A percentile compares a stretch with the other conserved stretches of the same genome.
Evolutionary conservation across 805 yeast genomes (phyloP).

Genomic region (Hanseniaspora jakobsenii): DNA sequence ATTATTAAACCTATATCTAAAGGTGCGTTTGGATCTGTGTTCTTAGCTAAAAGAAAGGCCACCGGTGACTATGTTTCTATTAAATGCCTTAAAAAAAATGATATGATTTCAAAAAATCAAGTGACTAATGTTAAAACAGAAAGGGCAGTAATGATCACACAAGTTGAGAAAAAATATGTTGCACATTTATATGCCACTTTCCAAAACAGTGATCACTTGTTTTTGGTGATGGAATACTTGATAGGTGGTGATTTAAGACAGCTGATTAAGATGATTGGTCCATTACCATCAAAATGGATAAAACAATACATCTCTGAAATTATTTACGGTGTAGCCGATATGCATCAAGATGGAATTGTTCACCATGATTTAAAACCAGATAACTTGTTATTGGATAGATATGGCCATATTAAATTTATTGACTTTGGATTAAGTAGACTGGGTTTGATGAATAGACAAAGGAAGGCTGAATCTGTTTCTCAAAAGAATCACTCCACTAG

Average conservation of each 20-base stretch:
- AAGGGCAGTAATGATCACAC: conserved; percentile 96
- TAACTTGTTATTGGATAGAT: conserved; percentile 69
- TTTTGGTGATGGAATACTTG: conserved; percentile 89
- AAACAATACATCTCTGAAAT: conserved; percentile 79
- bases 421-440: conserved; percentile 90
- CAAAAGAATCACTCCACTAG: neutral
- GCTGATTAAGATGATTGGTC: conserved; percentile 66
- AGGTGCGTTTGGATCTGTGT: conserved; percentile 96
- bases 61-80: conserved; percentile 96
- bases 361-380: conserved; percentile 96
- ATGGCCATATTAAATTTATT: conserved; percentile 83
- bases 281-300: conserved; percentile 77
- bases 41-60: conserved; percentile 62
- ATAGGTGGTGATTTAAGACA: conserved; percentile 95
- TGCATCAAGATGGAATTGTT: conserved; percentile 78
- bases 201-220: conserved; percentile 75
- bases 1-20: conserved; percentile 85
- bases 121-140: conserved; percentile 89
- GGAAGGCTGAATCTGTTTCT: conserved; percentile 20
- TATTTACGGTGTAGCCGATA: conserved; percentile 76
- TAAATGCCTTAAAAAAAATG: conserved; percentile 79
- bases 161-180: conserved; percentile 83
- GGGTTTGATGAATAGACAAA: conserved; percentile 77
- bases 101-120: conserved; percentile 95
- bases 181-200: conserved; percentile 81